Evolutionary conservation across 2,329 filamentous ascomycete species (phyloP), one percentile per base, ranked within the genome.

Genomic region (Epichloe elymi): DNA sequence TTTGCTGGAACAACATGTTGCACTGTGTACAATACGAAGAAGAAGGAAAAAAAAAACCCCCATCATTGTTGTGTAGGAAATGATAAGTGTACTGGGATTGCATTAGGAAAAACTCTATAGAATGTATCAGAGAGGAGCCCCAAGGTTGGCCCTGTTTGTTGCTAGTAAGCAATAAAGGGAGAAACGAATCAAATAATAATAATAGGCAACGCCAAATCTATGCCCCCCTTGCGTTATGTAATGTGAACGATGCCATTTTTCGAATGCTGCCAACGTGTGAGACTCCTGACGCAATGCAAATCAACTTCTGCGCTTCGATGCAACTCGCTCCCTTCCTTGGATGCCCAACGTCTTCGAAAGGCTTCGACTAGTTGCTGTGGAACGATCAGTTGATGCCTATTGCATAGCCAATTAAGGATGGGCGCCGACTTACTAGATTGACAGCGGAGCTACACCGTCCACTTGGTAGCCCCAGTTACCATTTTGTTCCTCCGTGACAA

Each of bases 381-480:
- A 40, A 23, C 4, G 15, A 15, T 47, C 23, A 47, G 43, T 26
- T 17, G n/a, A 20, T 14, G n/a, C 33, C n/a, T 5, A 5, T 15
- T 14, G 12, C 7, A 30, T 14, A 17, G n/a, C 23, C 5, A 35
- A 12, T 5, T 1, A 1, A 10, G 12, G 14, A 7, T 19, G 5
- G 33, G 12, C 23, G 12, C 23, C 36, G 14, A 77, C 85, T 83
- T 75, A 88, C 86, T 98, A 98, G 62, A 98, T 97, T 70, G 96
- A 89, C 69, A 98, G 74, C 51, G 93, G 93, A 60, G 93, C 94
- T 64, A 98, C 84, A 67, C 94, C 85, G 67, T 98, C 93, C 51
- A 97, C 88, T 63, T 91, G 88, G 69, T 95, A 97, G 55, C 96
- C 78, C 93, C 93, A 98, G 64, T 96, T 95, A 51, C 89, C 88